Evolutionary conservation across 768 basidiomycete species (phyloP).

Genomic region (Leucocoprinus sp.): DNA sequence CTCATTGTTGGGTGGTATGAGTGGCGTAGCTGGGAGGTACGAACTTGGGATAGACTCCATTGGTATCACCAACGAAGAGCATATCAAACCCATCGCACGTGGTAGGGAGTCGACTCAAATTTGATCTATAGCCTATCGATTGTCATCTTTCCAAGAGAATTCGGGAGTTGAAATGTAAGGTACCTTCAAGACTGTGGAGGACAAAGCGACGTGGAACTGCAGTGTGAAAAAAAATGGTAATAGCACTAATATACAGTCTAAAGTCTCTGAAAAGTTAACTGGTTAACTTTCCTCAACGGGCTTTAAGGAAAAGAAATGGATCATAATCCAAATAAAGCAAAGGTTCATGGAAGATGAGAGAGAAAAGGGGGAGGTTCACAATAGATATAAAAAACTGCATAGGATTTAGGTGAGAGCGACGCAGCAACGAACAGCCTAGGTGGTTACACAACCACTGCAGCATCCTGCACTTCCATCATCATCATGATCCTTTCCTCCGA

Average conservation of each 20-base stretch:
- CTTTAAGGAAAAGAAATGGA: constrained; percentile 5
- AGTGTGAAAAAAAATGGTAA: not conserved
- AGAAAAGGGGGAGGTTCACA: not conserved
- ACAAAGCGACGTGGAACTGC: too few species aligned
- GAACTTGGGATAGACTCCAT: constrained; percentile 82
- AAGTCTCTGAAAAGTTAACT: constrained; percentile 5
- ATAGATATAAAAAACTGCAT: not conserved
- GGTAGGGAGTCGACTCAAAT: constrained; percentile 11
- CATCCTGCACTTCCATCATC: constrained; percentile 54
- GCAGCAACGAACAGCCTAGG: constrained; percentile 20
- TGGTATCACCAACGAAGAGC: constrained; percentile 72
- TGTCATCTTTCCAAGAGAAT: too few species aligned
- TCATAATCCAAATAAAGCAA: constrained; percentile 4
- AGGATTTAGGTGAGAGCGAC: not conserved
- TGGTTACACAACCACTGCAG: constrained; percentile 63
- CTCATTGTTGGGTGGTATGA: constrained; percentile 80
- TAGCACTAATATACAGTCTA: constrained; percentile 10
- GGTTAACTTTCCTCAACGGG: constrained; percentile 1
- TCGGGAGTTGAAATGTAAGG: too few species aligned
- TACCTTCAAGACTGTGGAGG: too few species aligned
- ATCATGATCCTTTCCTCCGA: constrained; percentile 40
- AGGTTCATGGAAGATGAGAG: constrained; percentile 8
- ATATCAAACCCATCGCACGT: constrained; percentile 28
- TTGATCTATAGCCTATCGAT: not conserved
- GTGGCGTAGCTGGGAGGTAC: constrained; percentile 63